Conservation (phyloP, 2,329 filamentous ascomycete species). For the Penicillium decumbens region DNA sequence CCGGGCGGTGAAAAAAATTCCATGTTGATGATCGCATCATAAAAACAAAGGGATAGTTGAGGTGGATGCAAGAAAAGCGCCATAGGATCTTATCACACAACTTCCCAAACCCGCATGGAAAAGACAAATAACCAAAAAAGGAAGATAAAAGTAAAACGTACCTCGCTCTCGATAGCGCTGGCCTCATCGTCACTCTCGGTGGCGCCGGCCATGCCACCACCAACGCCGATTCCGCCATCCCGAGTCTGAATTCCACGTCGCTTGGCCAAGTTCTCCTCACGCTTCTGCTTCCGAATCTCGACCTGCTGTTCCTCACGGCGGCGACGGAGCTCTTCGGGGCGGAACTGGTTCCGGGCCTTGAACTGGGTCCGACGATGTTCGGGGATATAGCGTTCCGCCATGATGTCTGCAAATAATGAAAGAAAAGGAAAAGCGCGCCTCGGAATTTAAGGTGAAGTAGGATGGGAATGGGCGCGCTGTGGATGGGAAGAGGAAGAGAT, state of each 20-base stretch:
- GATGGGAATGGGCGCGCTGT: slow-evolving; percentile 18
- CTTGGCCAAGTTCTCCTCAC: slow-evolving; percentile 98
- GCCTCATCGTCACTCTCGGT: slow-evolving; percentile 98
- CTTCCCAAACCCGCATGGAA: background rate
- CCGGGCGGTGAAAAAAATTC: slow-evolving; percentile 37
- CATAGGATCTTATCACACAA: background rate
- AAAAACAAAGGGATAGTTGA: slow-evolving; percentile 25
- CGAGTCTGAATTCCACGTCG: slow-evolving; percentile 85
- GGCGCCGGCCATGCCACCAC: slow-evolving; percentile 69
- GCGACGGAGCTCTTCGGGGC: slow-evolving; percentile 96
- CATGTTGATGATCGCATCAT: slow-evolving; percentile 26
- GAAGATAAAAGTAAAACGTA: slow-evolving; percentile 49
- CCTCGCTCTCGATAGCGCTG: slow-evolving; percentile 91
- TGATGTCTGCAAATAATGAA: slow-evolving; percentile 46
- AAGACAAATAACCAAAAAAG: slow-evolving; percentile 2
- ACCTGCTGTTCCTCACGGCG: slow-evolving; percentile 99
- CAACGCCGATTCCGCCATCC: slow-evolving; percentile 56
- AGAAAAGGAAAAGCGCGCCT: slow-evolving; percentile 30
- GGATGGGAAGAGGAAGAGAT: slow-evolving; percentile 19
- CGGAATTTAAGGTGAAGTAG: slow-evolving; percentile 11
- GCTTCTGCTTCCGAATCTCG: slow-evolving; percentile 97
- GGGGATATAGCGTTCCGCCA: slow-evolving; percentile 99
- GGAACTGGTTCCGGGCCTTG: slow-evolving; percentile 99
- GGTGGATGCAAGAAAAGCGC: background rate
- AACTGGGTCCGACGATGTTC: slow-evolving; percentile 99